A percentile compares a stretch with the other conserved stretches of the same genome.
These are phyloP conservation scores for Apiospora hydei DNA, from an alignment of 2,329 filamentous ascomycete genomes.

Conservation along the genomic window DNA sequence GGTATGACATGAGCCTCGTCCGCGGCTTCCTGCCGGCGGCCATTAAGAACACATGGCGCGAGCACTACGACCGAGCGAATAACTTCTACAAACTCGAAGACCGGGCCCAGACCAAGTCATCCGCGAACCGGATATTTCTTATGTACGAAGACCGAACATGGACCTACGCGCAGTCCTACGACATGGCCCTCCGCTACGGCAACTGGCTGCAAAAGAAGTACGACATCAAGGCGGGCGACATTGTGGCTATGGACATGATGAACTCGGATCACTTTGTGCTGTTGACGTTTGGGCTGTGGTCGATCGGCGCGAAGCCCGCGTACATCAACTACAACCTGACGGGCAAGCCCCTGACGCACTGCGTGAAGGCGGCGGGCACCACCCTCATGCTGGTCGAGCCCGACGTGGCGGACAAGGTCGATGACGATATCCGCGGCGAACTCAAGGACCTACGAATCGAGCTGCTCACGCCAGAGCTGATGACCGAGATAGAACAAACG, in stretches of 20 bases:
- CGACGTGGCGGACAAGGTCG: constrained; percentile 60
- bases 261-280: constrained; percentile 84
- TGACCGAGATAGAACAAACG: constrained; percentile 60
- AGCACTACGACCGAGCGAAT: constrained; percentile 68
- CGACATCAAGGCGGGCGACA: constrained; percentile 71
- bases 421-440: constrained; percentile 62
- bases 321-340: constrained; percentile 89
- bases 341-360: constrained; percentile 76
- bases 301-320: constrained; percentile 81
- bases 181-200: constrained; percentile 74
- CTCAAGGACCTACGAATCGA: constrained; percentile 64
- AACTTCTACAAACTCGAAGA: constrained; percentile 79
- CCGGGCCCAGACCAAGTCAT: constrained; percentile 59
- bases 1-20: constrained; percentile 71
- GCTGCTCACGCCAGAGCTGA: constrained; percentile 65
- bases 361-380: constrained; percentile 71
- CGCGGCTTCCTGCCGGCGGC: constrained; percentile 57
- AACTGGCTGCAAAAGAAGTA: constrained; percentile 73
- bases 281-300: constrained; percentile 80
- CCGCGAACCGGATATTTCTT: constrained; percentile 65
- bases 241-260: constrained; percentile 82
- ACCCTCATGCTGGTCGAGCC: constrained; percentile 75
- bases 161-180: constrained; percentile 80
- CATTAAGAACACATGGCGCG: constrained; percentile 52
- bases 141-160: constrained; percentile 73